A percentile compares a stretch with the other conserved stretches of the same genome.
These are phyloP conservation scores for Metarhizium guizhouense DNA, from an alignment of 2,329 filamentous ascomycete genomes.

Conservation along the genomic window DNA sequence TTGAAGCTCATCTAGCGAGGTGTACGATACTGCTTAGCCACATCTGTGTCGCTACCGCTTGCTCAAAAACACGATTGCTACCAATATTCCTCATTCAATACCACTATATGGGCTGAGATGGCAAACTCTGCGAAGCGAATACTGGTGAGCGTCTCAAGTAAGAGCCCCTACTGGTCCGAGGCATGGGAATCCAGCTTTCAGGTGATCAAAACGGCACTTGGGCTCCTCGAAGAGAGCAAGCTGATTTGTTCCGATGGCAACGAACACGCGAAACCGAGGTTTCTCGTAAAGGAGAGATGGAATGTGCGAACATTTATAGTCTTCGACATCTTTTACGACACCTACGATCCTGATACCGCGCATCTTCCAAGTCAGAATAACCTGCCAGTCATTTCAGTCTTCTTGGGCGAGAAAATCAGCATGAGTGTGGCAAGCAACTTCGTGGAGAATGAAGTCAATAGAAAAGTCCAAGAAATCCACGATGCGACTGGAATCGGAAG, in stretches of 20 bases:
- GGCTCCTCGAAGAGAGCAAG: neutral
- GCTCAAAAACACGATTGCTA: no score
- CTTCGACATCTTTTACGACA: no score
- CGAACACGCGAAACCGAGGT: neutral
- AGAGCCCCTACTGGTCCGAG: no score
- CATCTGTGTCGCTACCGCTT: no score
- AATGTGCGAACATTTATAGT: no score
- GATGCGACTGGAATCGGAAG: constrained; percentile 2
- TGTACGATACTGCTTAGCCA: no score
- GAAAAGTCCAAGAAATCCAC: constrained; percentile 5
- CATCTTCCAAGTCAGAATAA: constrained; percentile 6
- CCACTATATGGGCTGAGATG: no score
- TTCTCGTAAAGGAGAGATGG: constrained; percentile 9
- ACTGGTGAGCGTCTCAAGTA: no score
- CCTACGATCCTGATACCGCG: constrained; percentile 9
- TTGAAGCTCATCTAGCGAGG: no score
- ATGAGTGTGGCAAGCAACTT: constrained; percentile 3
- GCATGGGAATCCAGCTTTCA: neutral
- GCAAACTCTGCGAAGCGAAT: no score
- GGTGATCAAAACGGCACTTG: neutral
- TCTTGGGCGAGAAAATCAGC: constrained; percentile 3
- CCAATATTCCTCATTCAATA: no score
- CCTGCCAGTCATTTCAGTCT: constrained; percentile 6
- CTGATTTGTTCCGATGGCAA: neutral
- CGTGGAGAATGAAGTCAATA: constrained; percentile 5